phyloP scores from a whole-genome alignment of 768 basidiomycete species.

The Heimioporus sp. region DNA sequence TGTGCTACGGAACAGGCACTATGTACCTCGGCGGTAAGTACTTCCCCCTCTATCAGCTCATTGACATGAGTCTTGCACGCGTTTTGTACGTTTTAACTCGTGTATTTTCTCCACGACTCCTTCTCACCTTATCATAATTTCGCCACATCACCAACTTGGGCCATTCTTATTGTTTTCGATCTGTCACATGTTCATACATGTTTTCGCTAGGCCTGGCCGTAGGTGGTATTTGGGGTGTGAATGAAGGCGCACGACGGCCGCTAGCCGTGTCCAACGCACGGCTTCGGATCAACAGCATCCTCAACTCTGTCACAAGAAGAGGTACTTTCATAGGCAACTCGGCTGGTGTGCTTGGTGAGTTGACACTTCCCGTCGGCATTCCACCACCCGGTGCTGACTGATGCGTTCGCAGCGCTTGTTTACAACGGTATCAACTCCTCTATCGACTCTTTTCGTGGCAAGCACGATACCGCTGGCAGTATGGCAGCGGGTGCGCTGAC shows the following conservation, averaged over 20 bases:
- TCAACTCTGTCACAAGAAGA: conserved; percentile 95
- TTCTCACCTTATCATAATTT: conserved; percentile 70
- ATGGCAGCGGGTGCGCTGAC: conserved; percentile 91
- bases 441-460: conserved; percentile 84
- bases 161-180: conserved; percentile 73
- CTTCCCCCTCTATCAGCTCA: conserved; percentile 56
- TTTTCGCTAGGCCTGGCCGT: conserved; percentile 82
- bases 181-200: conserved; percentile 74
- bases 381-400: conserved; percentile 33
- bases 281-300: conserved; percentile 92
- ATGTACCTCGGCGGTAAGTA: conserved; percentile 95
- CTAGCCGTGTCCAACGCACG: conserved; percentile 83
- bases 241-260: conserved; percentile 88
- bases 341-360: conserved; percentile 93
- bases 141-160: conserved; percentile 54
- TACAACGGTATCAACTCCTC: conserved; percentile 97
- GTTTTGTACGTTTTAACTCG: conserved; percentile 44
- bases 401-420: conserved; percentile 67
- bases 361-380: conserved; percentile 32
- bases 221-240: conserved; percentile 94
- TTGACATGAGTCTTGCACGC: conserved; percentile 43
- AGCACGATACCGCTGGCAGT: conserved; percentile 88
- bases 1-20: conserved; percentile 98
- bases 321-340: conserved; percentile 99
- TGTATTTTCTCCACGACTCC: conserved; percentile 45